Conservation (phyloP, 169 alveolate species). For the Toxoplasma gondii region DNA sequence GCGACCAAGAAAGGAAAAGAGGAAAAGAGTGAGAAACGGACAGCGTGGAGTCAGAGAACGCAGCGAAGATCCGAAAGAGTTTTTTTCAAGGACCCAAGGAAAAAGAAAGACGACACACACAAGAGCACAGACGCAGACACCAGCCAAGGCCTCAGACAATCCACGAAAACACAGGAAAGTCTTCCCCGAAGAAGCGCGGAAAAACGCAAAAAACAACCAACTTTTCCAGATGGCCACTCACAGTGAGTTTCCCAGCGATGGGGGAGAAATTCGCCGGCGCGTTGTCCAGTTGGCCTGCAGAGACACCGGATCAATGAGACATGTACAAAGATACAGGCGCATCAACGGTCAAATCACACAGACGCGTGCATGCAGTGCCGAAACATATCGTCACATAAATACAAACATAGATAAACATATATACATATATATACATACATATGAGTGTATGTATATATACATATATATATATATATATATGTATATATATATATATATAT, state of each 20-base stretch:
- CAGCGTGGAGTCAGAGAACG: neutral
- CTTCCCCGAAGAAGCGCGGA: neutral
- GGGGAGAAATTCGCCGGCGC: constrained; percentile 32
- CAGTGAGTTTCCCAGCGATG: neutral
- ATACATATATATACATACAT: neutral
- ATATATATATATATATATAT: neutral
- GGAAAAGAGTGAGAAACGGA: neutral
- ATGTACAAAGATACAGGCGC: neutral
- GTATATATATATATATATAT: neutral
- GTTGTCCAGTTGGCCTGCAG: constrained; percentile 19
- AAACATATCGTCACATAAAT: neutral
- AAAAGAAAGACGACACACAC: neutral
- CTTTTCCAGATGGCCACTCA: neutral
- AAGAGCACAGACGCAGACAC: neutral
- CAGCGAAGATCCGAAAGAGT: too few relatives aligned
- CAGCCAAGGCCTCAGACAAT: neutral
- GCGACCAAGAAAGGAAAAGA: neutral
- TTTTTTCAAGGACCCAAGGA: neutral
- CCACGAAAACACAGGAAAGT: neutral
- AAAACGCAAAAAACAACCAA: neutral
- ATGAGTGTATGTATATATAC: neutral
- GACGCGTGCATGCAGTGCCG: neutral
- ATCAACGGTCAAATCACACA: neutral
- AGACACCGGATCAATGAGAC: neutral
- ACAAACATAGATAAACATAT: neutral